A percentile compares a stretch with the other conserved stretches of the same genome.
Conservation (phyloP, 495 filamentous ascomycete genomes). For the Schizothecium vesticola region DNA sequence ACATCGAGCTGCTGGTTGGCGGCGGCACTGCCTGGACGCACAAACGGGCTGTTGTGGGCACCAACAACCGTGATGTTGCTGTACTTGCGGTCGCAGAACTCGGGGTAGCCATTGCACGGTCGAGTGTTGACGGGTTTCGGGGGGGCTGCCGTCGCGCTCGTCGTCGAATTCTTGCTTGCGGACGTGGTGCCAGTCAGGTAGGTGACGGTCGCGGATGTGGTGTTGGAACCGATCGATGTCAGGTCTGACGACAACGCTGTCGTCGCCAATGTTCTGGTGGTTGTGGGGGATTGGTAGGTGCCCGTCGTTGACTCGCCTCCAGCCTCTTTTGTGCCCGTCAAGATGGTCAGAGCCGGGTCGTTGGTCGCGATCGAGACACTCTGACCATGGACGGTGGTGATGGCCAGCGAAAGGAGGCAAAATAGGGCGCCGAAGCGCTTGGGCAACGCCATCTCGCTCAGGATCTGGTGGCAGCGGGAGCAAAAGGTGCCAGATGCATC, state of each 20-base stretch:
- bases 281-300: slow-evolving; percentile 33
- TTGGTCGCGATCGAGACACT: neutral
- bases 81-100: slow-evolving; percentile 76
- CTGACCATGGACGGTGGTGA: slow-evolving; percentile 7
- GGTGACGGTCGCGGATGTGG: slow-evolving; percentile 37
- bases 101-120: slow-evolving; percentile 82
- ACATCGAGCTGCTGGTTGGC: slow-evolving; percentile 73
- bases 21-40: slow-evolving; percentile 60
- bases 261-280: slow-evolving; percentile 33
- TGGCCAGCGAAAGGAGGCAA: slow-evolving; percentile 11
- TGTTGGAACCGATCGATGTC: slow-evolving; percentile 34
- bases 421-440: slow-evolving; percentile 13
- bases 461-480: neutral
- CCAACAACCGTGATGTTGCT: slow-evolving; percentile 86
- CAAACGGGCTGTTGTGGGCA: slow-evolving; percentile 84
- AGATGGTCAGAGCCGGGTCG: slow-evolving; percentile 30
- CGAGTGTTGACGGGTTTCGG: slow-evolving; percentile 57
- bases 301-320: slow-evolving; percentile 28
- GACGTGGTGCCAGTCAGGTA: slow-evolving; percentile 40
- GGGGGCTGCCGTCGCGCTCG: slow-evolving; percentile 35
- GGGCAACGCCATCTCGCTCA: slow-evolving; percentile 14
- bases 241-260: slow-evolving; percentile 17
- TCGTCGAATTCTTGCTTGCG: slow-evolving; percentile 27
- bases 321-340: slow-evolving; percentile 35
- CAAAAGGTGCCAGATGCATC: neutral